Percentiles rank a stretch among this genome's conserved stretches.
Conservation (phyloP, 345 rosid genomes). For the Erodium maritimum region DNA sequence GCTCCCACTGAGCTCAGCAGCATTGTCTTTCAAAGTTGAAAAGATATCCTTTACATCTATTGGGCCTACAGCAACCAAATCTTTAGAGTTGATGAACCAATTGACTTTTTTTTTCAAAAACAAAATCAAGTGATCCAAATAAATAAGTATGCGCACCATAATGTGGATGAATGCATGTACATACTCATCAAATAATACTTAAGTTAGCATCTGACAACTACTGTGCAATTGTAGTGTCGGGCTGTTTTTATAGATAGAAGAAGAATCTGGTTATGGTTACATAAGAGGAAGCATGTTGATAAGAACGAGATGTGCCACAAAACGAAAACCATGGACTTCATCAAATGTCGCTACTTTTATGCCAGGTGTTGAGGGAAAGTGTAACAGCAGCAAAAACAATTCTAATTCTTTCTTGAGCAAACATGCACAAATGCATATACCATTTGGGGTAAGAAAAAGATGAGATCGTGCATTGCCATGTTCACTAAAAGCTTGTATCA, state of each 20-base stretch:
- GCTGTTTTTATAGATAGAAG: not conserved
- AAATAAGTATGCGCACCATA: not conserved
- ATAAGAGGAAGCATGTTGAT: not conserved
- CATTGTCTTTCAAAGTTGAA: conserved; percentile 58
- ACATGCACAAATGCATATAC: not conserved
- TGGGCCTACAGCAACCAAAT: conserved; percentile 38
- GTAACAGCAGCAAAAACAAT: not conserved
- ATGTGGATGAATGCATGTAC: not conserved
- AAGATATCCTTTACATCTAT: conserved; percentile 67
- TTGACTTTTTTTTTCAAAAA: not conserved
- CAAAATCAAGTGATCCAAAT: not conserved
- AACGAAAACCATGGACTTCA: not conserved
- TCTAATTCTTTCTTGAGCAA: not conserved
- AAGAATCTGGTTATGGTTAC: not conserved
- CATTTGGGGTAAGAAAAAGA: not conserved
- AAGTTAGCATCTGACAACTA: not conserved
- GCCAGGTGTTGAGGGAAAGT: not conserved
- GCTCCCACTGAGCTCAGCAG: conserved; percentile 42
- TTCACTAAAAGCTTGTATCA: not conserved
- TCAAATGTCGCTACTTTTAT: not conserved
- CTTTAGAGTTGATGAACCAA: not conserved
- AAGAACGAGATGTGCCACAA: not conserved
- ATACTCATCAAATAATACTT: not conserved
- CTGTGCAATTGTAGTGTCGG: not conserved
- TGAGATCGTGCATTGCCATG: not conserved